phyloP scores from a whole-genome alignment of 2,329 filamentous ascomycete genomes.

The Ascochyta koolunga region DNA sequence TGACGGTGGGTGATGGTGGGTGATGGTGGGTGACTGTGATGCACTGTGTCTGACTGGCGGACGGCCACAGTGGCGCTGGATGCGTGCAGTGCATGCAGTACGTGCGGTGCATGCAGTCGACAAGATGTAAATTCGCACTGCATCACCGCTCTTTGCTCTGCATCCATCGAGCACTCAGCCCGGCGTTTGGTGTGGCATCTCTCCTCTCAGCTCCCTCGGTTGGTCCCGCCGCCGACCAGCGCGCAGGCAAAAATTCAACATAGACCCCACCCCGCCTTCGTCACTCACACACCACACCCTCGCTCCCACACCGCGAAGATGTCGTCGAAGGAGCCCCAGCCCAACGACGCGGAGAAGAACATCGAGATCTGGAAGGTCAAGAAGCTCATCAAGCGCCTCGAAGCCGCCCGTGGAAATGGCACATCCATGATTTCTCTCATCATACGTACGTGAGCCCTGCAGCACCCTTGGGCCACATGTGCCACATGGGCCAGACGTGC shows the following conservation, averaged over 20 bases:
- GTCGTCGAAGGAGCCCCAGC: conserved; percentile 57
- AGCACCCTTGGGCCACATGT: background rate
- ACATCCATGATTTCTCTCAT: conserved; percentile 99
- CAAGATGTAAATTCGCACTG: background rate
- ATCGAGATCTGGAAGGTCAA: conserved; percentile 97
- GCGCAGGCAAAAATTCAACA: conserved; percentile 13
- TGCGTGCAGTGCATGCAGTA: background rate
- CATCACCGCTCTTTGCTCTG: background rate
- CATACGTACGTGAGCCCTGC: conserved; percentile 72
- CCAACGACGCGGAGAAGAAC: conserved; percentile 98
- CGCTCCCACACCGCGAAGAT: conserved; percentile 37
- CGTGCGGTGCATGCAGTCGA: background rate
- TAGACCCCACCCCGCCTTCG: conserved; percentile 21
- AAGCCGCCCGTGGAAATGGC: conserved; percentile 96
- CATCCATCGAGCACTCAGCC: background rate
- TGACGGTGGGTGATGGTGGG: too few relatives aligned
- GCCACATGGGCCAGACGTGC: too few relatives aligned
- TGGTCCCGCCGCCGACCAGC: conserved; percentile 5
- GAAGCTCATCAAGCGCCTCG: conserved; percentile 98
- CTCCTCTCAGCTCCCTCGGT: background rate
- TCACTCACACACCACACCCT: conserved; percentile 15
- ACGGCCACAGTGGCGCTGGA: background rate
- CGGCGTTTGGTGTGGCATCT: conserved; percentile 1
- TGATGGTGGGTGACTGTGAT: too few relatives aligned
- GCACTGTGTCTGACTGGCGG: background rate